Conservation (phyloP, 257 asterid species). For the Leonotis leonurus region DNA sequence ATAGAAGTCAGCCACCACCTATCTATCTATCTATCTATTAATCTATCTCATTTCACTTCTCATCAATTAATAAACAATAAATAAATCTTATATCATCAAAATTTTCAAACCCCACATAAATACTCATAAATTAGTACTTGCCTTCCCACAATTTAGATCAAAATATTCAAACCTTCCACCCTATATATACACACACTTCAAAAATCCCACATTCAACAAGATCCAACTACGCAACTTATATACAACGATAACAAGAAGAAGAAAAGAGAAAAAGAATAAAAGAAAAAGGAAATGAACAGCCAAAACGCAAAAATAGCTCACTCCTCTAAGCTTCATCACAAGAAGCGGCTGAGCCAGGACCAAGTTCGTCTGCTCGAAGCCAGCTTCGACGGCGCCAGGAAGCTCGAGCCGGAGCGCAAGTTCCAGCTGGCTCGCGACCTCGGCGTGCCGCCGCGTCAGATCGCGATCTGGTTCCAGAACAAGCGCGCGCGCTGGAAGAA, state of each 20-base stretch:
- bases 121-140: slow-evolving; percentile 10
- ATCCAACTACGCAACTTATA: no score
- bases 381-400: slow-evolving; percentile 55
- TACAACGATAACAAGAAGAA: no score
- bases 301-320: slow-evolving; percentile 21
- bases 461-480: slow-evolving; percentile 93
- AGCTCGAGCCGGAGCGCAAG: slow-evolving; percentile 76
- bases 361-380: slow-evolving; percentile 71
- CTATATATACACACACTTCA: slow-evolving; percentile 6
- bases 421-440: slow-evolving; percentile 65
- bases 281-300: slow-evolving; percentile 19
- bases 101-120: slow-evolving; percentile 28
- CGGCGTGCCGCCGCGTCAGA: slow-evolving; percentile 72
- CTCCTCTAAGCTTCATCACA: slow-evolving; percentile 26
- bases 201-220: slow-evolving; percentile 4
- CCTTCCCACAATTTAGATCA: slow-evolving; percentile 10
- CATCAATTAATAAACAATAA: not conserved
- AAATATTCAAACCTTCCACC: not conserved
- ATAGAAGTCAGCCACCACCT: slow-evolving; percentile 45
- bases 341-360: slow-evolving; percentile 60
- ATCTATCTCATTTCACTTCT: slow-evolving; percentile 1
- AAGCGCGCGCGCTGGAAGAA: slow-evolving; percentile 83
- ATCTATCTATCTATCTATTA: slow-evolving; percentile 22
- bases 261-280: not conserved
- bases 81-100: not conserved